A percentile compares a stretch with the other conserved stretches of the same genome.
These are phyloP conservation scores for Aspergillus pseudotamarii DNA, from an alignment of 2,329 filamentous ascomycete species.

Conservation along the genomic window DNA sequence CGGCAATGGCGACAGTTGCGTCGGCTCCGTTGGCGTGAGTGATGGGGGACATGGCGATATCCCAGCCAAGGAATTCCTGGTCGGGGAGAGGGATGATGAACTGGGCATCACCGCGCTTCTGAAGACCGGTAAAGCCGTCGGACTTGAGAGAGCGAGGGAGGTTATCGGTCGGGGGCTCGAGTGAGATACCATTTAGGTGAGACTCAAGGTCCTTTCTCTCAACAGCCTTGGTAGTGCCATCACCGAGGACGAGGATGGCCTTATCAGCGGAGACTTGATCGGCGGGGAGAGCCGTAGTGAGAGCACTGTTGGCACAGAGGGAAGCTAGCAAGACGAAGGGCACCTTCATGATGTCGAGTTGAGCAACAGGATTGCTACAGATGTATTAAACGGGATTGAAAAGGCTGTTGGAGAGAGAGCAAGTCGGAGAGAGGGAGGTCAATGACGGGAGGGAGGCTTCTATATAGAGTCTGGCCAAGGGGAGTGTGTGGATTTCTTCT, in stretches of 20 bases:
- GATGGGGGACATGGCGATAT: constrained; percentile 22
- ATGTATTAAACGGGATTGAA: no score
- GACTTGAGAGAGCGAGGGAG: constrained; percentile 4
- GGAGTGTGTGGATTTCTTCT: neutral
- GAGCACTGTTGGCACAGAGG: constrained; percentile 4
- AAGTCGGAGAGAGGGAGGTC: neutral
- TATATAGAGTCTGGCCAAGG: neutral
- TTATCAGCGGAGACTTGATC: constrained; percentile 10
- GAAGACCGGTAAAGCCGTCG: neutral
- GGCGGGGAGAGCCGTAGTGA: constrained; percentile 4
- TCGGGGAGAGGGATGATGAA: constrained; percentile 21
- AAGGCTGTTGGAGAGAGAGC: neutral
- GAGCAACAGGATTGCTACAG: neutral
- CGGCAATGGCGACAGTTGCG: constrained; percentile 17
- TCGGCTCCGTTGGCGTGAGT: constrained; percentile 19
- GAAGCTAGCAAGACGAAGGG: constrained; percentile 1
- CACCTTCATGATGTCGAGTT: constrained; percentile 5
- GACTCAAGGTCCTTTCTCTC: constrained; percentile 13
- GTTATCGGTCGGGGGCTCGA: constrained; percentile 4
- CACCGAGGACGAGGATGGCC: constrained; percentile 11
- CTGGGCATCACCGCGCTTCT: constrained; percentile 12
- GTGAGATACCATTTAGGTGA: constrained; percentile 11
- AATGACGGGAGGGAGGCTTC: neutral
- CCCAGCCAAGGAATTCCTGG: constrained; percentile 22
- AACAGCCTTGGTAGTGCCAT: constrained; percentile 17